Percentiles rank a stretch among this genome's conserved stretches.
These are phyloP conservation scores for Yarrowia osloensis DNA, from an alignment of 805 yeast species.

Conservation along the genomic window DNA sequence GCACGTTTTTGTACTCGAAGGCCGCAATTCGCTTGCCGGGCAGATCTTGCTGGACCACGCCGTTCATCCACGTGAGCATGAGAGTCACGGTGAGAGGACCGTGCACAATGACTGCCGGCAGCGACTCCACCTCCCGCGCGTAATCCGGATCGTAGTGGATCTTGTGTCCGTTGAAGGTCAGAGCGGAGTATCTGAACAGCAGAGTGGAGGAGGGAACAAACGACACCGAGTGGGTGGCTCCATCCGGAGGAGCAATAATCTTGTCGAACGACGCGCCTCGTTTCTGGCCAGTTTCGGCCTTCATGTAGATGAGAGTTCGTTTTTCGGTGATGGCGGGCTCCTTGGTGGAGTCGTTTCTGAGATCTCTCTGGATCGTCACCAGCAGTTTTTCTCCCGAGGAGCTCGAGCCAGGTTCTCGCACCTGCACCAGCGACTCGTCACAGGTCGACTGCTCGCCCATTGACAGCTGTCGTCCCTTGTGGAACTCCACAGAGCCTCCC, in stretches of 20 bases:
- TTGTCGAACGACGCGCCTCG: constrained; percentile 34
- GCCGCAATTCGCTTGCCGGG: constrained; percentile 37
- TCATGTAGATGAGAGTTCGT: constrained; percentile 64
- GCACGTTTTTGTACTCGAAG: constrained; percentile 53
- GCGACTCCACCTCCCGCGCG: constrained; percentile 55
- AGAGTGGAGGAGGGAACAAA: constrained; percentile 48
- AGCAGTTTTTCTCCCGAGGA: constrained; percentile 43
- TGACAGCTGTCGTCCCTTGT: constrained; percentile 39
- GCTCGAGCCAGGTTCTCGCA: constrained; percentile 32
- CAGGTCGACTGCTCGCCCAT: constrained; percentile 51
- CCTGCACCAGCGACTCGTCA: constrained; percentile 51
- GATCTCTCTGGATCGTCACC: constrained; percentile 58
- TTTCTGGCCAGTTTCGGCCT: constrained; percentile 38
- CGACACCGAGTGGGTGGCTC: constrained; percentile 30
- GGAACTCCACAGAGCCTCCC: constrained; percentile 60
- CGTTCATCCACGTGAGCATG: constrained; percentile 54
- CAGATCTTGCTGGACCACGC: constrained; percentile 32
- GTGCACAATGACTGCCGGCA: constrained; percentile 65
- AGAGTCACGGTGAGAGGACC: constrained; percentile 78
- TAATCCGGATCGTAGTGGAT: constrained; percentile 73
- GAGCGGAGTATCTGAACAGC: constrained; percentile 65
- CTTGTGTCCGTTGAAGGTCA: constrained; percentile 80
- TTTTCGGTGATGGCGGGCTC: constrained; percentile 49
- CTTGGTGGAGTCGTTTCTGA: constrained; percentile 40
- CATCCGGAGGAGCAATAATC: constrained; percentile 32